Conservation (phyloP, 805 yeast species). For the Saturnispora mendoncae region DNA sequence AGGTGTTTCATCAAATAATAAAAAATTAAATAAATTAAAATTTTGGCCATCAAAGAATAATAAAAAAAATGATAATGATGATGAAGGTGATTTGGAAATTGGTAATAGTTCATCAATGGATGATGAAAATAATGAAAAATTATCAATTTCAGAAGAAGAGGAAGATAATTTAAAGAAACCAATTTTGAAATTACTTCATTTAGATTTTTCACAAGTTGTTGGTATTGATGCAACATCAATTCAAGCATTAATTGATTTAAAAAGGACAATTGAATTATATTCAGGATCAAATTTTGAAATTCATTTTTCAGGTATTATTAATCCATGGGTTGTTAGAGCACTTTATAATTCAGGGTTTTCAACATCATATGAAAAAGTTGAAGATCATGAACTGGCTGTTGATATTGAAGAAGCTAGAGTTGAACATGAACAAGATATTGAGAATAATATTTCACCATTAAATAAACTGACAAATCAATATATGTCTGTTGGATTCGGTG, state of each 20-base stretch:
- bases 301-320: conserved; percentile 78
- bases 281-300: conserved; percentile 80
- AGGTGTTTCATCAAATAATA: not conserved
- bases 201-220: conserved; percentile 74
- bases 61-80: not conserved
- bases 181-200: conserved; percentile 55
- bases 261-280: conserved; percentile 60
- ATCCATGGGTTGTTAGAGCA: conserved; percentile 81
- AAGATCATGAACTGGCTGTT: conserved; percentile 13
- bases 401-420: conserved; percentile 9
- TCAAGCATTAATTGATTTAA: conserved; percentile 68
- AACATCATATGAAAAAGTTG: conserved; percentile 7
- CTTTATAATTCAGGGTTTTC: conserved; percentile 69
- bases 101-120: too few relatives aligned
- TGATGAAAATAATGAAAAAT: conserved; percentile 2
- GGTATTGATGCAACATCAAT: conserved; percentile 73
- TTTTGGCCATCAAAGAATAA: conserved; percentile 4
- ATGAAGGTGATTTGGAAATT: not conserved
- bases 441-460: not conserved
- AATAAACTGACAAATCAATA: conserved; percentile 4
- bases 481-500: conserved; percentile 19
- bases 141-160: not conserved
- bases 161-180: conserved; percentile 36
- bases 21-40: conserved; percentile 20
- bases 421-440: conserved; percentile 4